phyloP scores from a whole-genome alignment of 2,329 filamentous ascomycete species.

The Coccinonectria pachysandricola region DNA sequence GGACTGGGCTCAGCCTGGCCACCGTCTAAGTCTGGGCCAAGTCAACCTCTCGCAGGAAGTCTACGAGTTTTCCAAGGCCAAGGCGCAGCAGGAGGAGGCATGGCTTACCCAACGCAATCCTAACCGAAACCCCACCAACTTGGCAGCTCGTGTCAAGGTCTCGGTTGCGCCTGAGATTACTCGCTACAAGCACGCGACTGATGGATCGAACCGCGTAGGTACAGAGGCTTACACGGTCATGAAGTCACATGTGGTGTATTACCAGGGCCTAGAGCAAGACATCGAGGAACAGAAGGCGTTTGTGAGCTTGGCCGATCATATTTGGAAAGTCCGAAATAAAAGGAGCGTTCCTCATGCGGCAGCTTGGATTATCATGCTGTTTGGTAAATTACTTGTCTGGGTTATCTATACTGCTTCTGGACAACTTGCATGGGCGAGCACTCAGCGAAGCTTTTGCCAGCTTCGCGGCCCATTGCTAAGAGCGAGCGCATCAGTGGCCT shows the following conservation, averaged over 20 bases:
- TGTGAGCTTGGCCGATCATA: slow-evolving; percentile 12
- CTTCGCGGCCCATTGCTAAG: slow-evolving; percentile 1
- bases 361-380: slow-evolving; percentile 7
- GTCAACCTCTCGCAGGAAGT: slow-evolving; percentile 12
- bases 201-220: slow-evolving; percentile 5
- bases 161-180: slow-evolving; percentile 17
- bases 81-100: slow-evolving; percentile 4
- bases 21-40: slow-evolving; percentile 12
- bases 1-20: slow-evolving; percentile 22
- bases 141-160: slow-evolving; percentile 22
- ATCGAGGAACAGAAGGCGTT: slow-evolving; percentile 12
- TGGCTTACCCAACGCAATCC: not conserved
- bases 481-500: too few species aligned
- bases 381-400: slow-evolving; percentile 3
- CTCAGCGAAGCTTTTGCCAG: slow-evolving; percentile 1
- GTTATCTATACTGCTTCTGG: slow-evolving; percentile 4
- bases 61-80: slow-evolving; percentile 8
- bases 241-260: slow-evolving; percentile 20
- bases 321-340: slow-evolving; percentile 8
- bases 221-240: slow-evolving; percentile 13
- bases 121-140: slow-evolving; percentile 1
- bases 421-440: slow-evolving; percentile 4
- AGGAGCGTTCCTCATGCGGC: slow-evolving; percentile 6
- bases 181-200: slow-evolving; percentile 9
- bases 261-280: slow-evolving; percentile 15